A percentile compares a stretch with the other conserved stretches of the same genome.
These are phyloP conservation scores for Carpinus viminea DNA, from an alignment of 306 rosid species.

Conservation along the genomic window DNA sequence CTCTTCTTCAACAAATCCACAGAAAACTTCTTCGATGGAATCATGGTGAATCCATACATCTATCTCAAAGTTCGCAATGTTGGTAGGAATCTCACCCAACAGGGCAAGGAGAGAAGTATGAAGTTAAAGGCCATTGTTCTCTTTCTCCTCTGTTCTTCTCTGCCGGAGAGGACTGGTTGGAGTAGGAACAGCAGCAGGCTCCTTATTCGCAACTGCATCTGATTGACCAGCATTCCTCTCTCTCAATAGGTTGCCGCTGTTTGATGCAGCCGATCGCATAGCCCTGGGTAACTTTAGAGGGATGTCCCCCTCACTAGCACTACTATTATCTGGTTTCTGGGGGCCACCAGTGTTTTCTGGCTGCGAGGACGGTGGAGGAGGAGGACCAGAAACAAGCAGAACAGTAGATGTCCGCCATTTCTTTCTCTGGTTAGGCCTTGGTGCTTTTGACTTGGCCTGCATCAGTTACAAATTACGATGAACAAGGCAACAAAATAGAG, in stretches of 20 bases:
- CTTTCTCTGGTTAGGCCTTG: conserved; percentile 68
- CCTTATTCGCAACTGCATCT: conserved; percentile 55
- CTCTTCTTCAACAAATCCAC: conserved; percentile 13
- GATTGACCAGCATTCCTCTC: conserved; percentile 64
- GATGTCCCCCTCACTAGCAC: conserved; percentile 38
- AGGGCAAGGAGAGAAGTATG: background rate
- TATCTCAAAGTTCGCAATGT: background rate
- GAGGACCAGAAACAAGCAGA: conserved; percentile 56
- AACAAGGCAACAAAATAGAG: background rate
- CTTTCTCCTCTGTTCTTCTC: conserved; percentile 68
- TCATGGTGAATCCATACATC: conserved; percentile 21
- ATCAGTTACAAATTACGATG: background rate
- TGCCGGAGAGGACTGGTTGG: conserved; percentile 48
- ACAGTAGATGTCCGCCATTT: conserved; percentile 65
- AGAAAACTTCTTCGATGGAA: conserved; percentile 18
- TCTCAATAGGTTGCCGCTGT: conserved; percentile 46
- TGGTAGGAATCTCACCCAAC: conserved; percentile 6
- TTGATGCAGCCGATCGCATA: conserved; percentile 48
- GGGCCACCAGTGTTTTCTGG: conserved; percentile 40
- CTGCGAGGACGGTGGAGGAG: conserved; percentile 41
- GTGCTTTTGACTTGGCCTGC: conserved; percentile 66
- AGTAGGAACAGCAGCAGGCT: conserved; percentile 38
- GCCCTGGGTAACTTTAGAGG: conserved; percentile 64
- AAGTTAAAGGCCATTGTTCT: conserved; percentile 59
- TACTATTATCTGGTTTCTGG: conserved; percentile 39